phyloP scores from a whole-genome alignment of 2,329 filamentous ascomycete genomes.

The Alternaria gansuensis region DNA sequence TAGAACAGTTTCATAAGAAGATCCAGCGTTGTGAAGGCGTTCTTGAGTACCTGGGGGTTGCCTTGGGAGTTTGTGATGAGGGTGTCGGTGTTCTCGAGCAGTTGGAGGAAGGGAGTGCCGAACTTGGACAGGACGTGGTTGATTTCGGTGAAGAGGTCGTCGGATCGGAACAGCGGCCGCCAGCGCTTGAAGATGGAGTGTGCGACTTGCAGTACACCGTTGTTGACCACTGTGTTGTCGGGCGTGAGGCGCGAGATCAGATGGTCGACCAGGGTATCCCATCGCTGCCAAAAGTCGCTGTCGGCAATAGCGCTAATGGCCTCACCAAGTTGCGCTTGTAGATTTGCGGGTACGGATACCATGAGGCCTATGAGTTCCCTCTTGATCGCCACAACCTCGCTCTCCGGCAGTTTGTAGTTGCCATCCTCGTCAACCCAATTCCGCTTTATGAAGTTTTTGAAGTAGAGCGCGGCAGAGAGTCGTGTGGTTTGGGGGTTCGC shows the following conservation, averaged over 20 bases:
- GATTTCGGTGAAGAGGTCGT: slow-evolving; percentile 93
- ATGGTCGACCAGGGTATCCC: slow-evolving; percentile 95
- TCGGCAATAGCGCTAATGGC: slow-evolving; percentile 97
- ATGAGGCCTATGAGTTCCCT: slow-evolving; percentile 94
- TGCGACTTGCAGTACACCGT: slow-evolving; percentile 93
- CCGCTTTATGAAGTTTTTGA: slow-evolving; percentile 97
- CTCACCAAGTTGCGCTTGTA: slow-evolving; percentile 94
- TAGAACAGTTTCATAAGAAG: slow-evolving; percentile 91
- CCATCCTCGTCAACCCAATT: slow-evolving; percentile 97
- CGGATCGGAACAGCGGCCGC: slow-evolving; percentile 91
- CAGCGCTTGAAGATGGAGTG: slow-evolving; percentile 98
- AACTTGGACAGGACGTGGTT: slow-evolving; percentile 93
- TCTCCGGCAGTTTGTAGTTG: slow-evolving; percentile 82
- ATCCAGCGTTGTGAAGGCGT: slow-evolving; percentile 85
- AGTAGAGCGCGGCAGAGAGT: slow-evolving; percentile 87
- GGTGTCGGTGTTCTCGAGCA: slow-evolving; percentile 77
- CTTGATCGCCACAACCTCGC: slow-evolving; percentile 92
- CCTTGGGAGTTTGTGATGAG: slow-evolving; percentile 76
- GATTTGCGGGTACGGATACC: slow-evolving; percentile 85
- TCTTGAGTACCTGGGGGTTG: slow-evolving; percentile 77
- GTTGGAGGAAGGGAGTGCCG: slow-evolving; percentile 79
- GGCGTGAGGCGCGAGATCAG: slow-evolving; percentile 86
- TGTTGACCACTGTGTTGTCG: slow-evolving; percentile 84
- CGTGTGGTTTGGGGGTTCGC: slow-evolving; percentile 78
- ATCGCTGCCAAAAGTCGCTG: slow-evolving; percentile 94